Conservation (phyloP, 2,329 filamentous ascomycete genomes). For the Seiridium cupressi region DNA sequence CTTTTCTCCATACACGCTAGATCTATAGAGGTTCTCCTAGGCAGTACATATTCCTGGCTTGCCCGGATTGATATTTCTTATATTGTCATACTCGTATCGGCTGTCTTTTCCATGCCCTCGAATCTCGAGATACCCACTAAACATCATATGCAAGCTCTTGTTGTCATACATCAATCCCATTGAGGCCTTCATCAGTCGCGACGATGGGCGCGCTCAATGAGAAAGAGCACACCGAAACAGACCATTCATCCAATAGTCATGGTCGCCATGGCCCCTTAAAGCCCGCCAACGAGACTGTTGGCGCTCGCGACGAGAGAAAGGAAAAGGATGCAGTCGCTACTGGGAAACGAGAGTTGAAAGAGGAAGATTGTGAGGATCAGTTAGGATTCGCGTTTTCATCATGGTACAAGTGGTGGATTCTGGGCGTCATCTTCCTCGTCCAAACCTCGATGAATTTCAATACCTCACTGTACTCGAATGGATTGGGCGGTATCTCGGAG, state of each 20-base stretch:
- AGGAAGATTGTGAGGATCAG: slow-evolving; percentile 60
- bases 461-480: slow-evolving; percentile 72
- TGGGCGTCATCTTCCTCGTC: slow-evolving; percentile 70
- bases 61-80: background rate
- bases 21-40: background rate
- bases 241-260: background rate
- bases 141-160: background rate
- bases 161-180: background rate
- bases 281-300: slow-evolving; percentile 5
- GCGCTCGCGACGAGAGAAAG: slow-evolving; percentile 2
- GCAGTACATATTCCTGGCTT: background rate
- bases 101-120: background rate
- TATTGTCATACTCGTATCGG: background rate
- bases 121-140: background rate
- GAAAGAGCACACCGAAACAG: background rate
- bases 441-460: slow-evolving; percentile 81
- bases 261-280: background rate
- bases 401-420: slow-evolving; percentile 70
- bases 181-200: background rate
- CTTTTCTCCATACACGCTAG: background rate
- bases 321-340: background rate
- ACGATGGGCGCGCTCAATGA: background rate
- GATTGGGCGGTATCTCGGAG: slow-evolving; percentile 60
- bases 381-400: slow-evolving; percentile 61
- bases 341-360: slow-evolving; percentile 25